These are phyloP conservation scores for Entonaema liquescens DNA, from an alignment of 495 filamentous ascomycete species.

Conservation along the genomic window DNA sequence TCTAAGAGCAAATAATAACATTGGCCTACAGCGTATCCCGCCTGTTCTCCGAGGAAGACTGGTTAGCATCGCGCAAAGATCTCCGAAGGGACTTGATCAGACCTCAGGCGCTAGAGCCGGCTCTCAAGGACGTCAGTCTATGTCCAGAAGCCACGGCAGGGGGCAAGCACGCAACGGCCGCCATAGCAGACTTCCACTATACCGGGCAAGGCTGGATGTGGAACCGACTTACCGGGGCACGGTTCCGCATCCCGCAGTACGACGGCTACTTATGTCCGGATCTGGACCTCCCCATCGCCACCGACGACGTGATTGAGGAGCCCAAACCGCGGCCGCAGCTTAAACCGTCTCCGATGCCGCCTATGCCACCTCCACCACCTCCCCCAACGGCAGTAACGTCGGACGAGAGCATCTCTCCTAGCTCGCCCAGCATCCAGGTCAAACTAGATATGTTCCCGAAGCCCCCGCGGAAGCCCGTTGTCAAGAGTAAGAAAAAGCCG, in stretches of 20 bases:
- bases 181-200: conserved; percentile 42
- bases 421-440: background rate
- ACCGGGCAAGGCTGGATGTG: conserved; percentile 33
- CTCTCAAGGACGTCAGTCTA: conserved; percentile 26
- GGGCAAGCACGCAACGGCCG: conserved; percentile 38
- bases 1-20: background rate
- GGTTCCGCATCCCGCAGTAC: conserved; percentile 45
- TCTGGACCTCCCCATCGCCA: conserved; percentile 37
- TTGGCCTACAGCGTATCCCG: conserved; percentile 22
- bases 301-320: conserved; percentile 36
- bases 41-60: conserved; percentile 38
- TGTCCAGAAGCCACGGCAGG: conserved; percentile 3
- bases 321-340: conserved; percentile 17
- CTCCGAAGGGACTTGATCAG: conserved; percentile 19
- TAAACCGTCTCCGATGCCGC: conserved; percentile 15
- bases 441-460: conserved; percentile 27
- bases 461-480: conserved; percentile 17
- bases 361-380: background rate
- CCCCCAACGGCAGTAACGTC: background rate
- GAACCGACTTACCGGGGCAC: conserved; percentile 39
- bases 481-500: background rate
- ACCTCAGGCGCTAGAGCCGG: conserved; percentile 28
- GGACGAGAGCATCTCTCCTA: background rate
- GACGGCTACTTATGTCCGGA: conserved; percentile 43
- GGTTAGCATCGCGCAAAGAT: conserved; percentile 21